A percentile compares a stretch with the other conserved stretches of the same genome.
Evolutionary conservation across 139 green algal genomes (phyloP).

Genomic region (Asterochloris sp.): DNA sequence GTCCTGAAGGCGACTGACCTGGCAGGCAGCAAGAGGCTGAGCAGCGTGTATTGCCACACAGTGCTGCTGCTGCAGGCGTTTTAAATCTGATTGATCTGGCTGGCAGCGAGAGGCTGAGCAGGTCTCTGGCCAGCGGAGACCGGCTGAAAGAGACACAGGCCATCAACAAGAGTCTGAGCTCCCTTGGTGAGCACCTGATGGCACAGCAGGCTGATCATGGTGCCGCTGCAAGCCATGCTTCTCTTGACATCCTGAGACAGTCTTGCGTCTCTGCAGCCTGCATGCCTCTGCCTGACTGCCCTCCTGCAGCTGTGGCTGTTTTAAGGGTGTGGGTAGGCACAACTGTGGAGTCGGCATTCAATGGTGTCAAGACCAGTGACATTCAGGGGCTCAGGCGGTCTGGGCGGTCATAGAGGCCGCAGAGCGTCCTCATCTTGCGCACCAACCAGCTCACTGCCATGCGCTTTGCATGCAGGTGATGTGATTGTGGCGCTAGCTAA

Average conservation of each 20-base stretch:
- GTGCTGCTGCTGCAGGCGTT: conserved; percentile 8
- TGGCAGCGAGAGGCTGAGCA: conserved; percentile 36
- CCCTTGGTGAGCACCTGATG: conserved; percentile 47
- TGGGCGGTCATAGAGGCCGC: no score
- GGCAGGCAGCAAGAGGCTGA: background rate
- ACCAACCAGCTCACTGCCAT: no score
- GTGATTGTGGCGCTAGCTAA: conserved; percentile 78
- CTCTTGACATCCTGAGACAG: no score
- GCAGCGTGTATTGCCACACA: background rate
- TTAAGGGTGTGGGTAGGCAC: background rate
- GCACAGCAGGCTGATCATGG: no score
- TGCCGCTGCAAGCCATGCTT: no score
- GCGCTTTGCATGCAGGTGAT: conserved; percentile 31
- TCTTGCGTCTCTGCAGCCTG: no score
- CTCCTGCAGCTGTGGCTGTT: background rate
- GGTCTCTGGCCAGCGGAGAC: conserved; percentile 51
- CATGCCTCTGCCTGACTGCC: background rate
- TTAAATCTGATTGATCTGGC: conserved; percentile 46
- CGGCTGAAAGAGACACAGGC: conserved; percentile 78
- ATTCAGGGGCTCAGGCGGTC: no score
- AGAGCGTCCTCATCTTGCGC: no score
- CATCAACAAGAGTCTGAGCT: conserved; percentile 82
- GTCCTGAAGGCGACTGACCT: no score
- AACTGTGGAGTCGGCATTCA: background rate
- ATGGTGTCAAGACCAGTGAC: no score